A percentile compares a stretch with the other conserved stretches of the same genome.
Evolutionary conservation across 73 alveolate species (phyloP).

Genomic region (Uronychia binucleata): DNA sequence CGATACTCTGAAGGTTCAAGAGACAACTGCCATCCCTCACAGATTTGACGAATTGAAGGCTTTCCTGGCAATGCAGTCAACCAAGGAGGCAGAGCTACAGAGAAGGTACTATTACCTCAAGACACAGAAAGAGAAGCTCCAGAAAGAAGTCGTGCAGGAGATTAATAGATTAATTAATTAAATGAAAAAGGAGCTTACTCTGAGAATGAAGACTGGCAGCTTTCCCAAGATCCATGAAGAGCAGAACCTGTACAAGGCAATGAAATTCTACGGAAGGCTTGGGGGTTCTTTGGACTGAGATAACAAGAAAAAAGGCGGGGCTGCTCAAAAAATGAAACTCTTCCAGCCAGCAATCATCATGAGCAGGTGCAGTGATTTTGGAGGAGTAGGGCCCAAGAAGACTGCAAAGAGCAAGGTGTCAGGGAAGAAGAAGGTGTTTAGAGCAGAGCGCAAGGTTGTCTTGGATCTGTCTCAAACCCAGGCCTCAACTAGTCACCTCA

Average conservation of each 20-base stretch:
- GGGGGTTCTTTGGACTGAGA: background rate
- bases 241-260: background rate
- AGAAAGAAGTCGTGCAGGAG: no score
- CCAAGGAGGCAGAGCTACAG: constrained; percentile 31
- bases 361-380: background rate
- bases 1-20: constrained; percentile 18
- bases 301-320: background rate
- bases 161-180: no score
- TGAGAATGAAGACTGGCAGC: background rate
- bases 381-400: no score
- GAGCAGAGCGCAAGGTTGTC: no score
- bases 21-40: constrained; percentile 1
- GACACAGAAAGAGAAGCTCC: constrained; percentile 29
- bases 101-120: constrained; percentile 11
- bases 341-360: background rate
- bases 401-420: no score
- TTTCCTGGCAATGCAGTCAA: constrained; percentile 5
- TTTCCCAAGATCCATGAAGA: background rate
- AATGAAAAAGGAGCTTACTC: background rate
- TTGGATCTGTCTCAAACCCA: no score
- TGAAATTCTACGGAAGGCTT: background rate
- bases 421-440: no score
- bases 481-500: no score
- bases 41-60: constrained; percentile 17
- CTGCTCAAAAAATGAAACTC: background rate